Evolutionary conservation across 805 yeast genomes (phyloP).

Genomic region (Nadsonia fulvescens): DNA sequence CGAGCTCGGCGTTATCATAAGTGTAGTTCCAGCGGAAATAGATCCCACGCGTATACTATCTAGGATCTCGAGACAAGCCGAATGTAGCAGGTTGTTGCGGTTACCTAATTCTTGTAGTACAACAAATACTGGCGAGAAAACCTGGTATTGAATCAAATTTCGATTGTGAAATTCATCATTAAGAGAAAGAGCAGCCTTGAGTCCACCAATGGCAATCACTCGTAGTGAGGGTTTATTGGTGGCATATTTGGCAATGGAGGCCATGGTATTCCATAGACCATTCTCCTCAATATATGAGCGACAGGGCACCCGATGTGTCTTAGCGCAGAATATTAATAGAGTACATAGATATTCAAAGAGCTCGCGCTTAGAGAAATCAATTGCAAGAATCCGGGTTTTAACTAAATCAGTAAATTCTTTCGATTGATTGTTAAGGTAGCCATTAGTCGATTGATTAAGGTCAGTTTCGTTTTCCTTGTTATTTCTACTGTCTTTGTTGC

Average conservation of each 20-base stretch:
- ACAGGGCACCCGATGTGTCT: slow-evolving; percentile 43
- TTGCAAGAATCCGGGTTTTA: too few relatives aligned
- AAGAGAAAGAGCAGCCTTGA: slow-evolving; percentile 36
- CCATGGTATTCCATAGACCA: slow-evolving; percentile 37
- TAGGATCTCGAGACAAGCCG: slow-evolving; percentile 52
- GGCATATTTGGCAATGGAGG: slow-evolving; percentile 28
- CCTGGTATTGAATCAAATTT: slow-evolving; percentile 35
- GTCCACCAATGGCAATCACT: slow-evolving; percentile 49
- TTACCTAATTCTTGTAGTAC: slow-evolving; percentile 30
- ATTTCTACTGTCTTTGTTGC: neutral
- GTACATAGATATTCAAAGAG: slow-evolving; percentile 47
- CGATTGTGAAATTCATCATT: slow-evolving; percentile 46
- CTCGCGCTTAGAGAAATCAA: slow-evolving; percentile 8
- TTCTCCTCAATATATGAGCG: slow-evolving; percentile 47
- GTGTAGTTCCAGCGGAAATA: slow-evolving; percentile 4
- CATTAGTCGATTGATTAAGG: too few relatives aligned
- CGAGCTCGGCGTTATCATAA: too few relatives aligned
- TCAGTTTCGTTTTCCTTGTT: neutral
- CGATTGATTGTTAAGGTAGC: too few relatives aligned
- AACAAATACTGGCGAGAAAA: slow-evolving; percentile 31
- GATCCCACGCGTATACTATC: slow-evolving; percentile 4
- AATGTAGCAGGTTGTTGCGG: slow-evolving; percentile 47
- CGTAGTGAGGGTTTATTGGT: slow-evolving; percentile 38
- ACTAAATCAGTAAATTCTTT: too few relatives aligned
- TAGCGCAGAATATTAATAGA: slow-evolving; percentile 45